These are phyloP conservation scores for Xylaria castorea DNA, from an alignment of 495 filamentous ascomycete genomes.

Conservation along the genomic window DNA sequence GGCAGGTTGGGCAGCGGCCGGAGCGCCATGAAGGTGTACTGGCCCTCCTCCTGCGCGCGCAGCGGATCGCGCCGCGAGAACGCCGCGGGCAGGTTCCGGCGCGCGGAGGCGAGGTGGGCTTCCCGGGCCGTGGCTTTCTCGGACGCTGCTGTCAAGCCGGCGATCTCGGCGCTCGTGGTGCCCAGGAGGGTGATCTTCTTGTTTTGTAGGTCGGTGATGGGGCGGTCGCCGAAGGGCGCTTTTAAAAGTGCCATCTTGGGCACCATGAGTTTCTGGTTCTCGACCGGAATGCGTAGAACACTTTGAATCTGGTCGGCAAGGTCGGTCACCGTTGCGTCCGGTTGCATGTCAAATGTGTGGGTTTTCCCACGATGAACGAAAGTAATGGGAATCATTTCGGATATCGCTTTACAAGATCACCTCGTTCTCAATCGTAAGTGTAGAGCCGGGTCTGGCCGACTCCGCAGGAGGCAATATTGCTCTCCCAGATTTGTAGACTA, in stretches of 20 bases:
- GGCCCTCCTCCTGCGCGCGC: conserved; percentile 56
- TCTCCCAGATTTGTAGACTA: background rate
- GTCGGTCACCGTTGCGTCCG: conserved; percentile 63
- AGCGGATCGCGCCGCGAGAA: conserved; percentile 31
- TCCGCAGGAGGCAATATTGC: background rate
- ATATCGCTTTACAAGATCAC: background rate
- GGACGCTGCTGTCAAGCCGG: conserved; percentile 51
- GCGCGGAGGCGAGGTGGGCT: conserved; percentile 47
- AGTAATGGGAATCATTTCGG: conserved; percentile 48
- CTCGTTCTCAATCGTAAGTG: background rate
- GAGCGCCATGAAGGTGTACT: conserved; percentile 83
- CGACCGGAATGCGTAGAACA: conserved; percentile 65
- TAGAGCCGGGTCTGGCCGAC: background rate
- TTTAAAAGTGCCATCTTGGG: conserved; percentile 72
- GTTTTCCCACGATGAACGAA: conserved; percentile 64
- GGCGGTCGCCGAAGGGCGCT: conserved; percentile 52
- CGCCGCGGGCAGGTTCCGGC: conserved; percentile 41
- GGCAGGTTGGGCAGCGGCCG: conserved; percentile 83
- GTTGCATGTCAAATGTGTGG: conserved; percentile 51
- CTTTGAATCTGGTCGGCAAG: conserved; percentile 63
- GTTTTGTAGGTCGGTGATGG: conserved; percentile 57
- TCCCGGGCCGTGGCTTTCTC: conserved; percentile 48
- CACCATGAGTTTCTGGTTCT: conserved; percentile 78
- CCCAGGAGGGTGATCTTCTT: conserved; percentile 71
- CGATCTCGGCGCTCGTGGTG: conserved; percentile 60